Conservation (phyloP, 345 rosid genomes). For the Linum tenue region DNA sequence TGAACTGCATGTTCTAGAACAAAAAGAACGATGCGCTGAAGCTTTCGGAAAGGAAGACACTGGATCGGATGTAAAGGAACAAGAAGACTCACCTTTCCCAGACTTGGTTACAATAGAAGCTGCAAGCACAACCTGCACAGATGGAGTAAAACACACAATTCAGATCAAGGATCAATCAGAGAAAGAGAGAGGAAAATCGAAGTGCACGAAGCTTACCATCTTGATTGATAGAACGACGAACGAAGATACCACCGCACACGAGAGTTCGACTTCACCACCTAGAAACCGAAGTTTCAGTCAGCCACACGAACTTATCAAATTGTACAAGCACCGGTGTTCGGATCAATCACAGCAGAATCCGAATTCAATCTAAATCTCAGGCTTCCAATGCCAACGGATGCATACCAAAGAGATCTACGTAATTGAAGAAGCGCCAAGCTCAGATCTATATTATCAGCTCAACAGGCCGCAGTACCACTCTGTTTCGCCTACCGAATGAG, state of each 20-base stretch:
- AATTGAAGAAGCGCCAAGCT: neutral
- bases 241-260: neutral
- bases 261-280: neutral
- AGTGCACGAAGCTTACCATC: neutral
- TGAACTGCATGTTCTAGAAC: neutral
- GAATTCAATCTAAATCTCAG: neutral
- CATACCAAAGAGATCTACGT: neutral
- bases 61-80: neutral
- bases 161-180: neutral
- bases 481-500: neutral
- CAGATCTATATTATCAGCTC: neutral
- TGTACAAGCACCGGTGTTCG: neutral
- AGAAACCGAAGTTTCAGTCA: neutral
- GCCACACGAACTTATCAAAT: neutral
- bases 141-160: neutral
- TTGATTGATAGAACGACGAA: neutral
- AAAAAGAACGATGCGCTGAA: neutral
- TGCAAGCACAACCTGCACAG: constrained; percentile 75
- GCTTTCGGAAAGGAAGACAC: neutral
- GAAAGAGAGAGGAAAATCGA: neutral
- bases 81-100: constrained; percentile 68
- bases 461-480: neutral
- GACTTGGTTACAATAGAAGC: constrained; percentile 77
- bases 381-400: neutral
- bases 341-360: neutral